Conservation (phyloP, 2,329 filamentous ascomycete species). For the Cladosporium cucumerinum region DNA sequence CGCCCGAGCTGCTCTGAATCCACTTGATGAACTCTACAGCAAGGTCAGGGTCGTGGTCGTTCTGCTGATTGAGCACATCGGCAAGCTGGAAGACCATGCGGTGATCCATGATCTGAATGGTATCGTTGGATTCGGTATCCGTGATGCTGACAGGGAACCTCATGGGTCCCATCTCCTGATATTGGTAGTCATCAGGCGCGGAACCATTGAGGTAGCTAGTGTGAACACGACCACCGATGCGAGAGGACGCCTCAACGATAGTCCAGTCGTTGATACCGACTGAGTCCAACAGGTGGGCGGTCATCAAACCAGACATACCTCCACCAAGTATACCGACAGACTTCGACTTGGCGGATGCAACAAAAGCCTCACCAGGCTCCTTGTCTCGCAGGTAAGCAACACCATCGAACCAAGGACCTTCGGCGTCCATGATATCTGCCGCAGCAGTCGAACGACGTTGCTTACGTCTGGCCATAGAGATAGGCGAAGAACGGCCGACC, state of each 20-base stretch:
- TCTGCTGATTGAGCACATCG: constrained; percentile 57
- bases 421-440: constrained; percentile 51
- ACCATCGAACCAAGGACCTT: constrained; percentile 65
- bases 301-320: constrained; percentile 65
- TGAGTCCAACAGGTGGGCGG: constrained; percentile 47
- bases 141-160: constrained; percentile 55
- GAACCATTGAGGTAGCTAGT: constrained; percentile 61
- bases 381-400: constrained; percentile 57
- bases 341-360: constrained; percentile 54
- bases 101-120: constrained; percentile 59
- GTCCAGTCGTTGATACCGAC: constrained; percentile 59
- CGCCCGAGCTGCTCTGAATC: constrained; percentile 56
- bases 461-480: constrained; percentile 38
- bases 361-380: constrained; percentile 52
- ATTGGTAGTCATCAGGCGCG: constrained; percentile 60
- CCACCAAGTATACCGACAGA: constrained; percentile 62
- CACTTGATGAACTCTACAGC: constrained; percentile 61
- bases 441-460: constrained; percentile 38
- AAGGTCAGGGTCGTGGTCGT: constrained; percentile 51
- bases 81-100: constrained; percentile 63
- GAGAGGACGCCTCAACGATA: constrained; percentile 59
- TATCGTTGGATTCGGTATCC: constrained; percentile 54
- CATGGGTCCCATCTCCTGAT: constrained; percentile 67
- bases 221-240: constrained; percentile 62
- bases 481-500: constrained; percentile 43